Conservation (phyloP, 495 filamentous ascomycete genomes). For the Chaetomium cochliodes region DNA sequence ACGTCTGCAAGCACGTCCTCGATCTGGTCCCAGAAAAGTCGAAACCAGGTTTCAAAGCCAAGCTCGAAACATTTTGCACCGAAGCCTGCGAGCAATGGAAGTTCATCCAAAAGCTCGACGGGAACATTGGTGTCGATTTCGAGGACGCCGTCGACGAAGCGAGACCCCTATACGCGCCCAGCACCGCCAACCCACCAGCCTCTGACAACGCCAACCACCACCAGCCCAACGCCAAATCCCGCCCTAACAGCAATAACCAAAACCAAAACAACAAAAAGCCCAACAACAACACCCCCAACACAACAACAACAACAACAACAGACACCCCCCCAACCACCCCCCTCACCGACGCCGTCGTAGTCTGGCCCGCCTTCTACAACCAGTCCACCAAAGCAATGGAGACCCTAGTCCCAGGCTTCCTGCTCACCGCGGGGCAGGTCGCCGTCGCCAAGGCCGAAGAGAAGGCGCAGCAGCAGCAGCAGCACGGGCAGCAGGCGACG, state of each 20-base stretch:
- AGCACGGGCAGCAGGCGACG: no score
- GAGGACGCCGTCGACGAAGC: background rate
- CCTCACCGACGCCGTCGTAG: constrained; percentile 2
- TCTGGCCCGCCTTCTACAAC: constrained; percentile 28
- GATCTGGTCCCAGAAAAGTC: background rate
- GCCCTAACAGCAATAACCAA: no score
- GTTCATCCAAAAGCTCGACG: constrained; percentile 18
- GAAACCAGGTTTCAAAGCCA: background rate
- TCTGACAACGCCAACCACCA: background rate
- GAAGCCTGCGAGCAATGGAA: constrained; percentile 6
- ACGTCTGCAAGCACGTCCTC: background rate
- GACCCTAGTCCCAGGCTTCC: constrained; percentile 12
- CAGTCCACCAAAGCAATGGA: background rate
- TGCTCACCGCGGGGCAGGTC: constrained; percentile 4
- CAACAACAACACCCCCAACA: background rate
- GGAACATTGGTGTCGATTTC: background rate
- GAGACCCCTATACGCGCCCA: background rate
- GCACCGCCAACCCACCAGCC: background rate
- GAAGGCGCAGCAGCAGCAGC: background rate
- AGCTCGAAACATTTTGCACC: constrained; percentile 1
- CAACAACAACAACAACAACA: background rate
- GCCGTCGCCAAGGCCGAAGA: constrained; percentile 18
- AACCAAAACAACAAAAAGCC: background rate
- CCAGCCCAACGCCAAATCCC: no score
- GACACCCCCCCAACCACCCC: background rate